A percentile compares a stretch with the other conserved stretches of the same genome.
Conservation (phyloP, 176 grass and related monocot genomes). For the Puccinellia tenuiflora region DNA sequence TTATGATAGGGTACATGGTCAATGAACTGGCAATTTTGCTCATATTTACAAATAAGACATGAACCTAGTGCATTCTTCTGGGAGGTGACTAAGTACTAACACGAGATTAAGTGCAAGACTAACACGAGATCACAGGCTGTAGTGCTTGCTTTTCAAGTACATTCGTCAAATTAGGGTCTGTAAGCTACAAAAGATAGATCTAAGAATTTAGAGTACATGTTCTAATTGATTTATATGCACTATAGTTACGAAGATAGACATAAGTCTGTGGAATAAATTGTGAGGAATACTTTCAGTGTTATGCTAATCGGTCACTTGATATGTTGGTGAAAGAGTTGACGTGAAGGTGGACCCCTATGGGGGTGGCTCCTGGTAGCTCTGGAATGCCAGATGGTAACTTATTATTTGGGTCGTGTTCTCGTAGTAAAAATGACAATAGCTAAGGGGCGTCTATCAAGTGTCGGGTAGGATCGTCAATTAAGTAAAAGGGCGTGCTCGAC, state of each 20-base stretch:
- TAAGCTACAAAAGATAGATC: no score
- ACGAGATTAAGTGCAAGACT: neutral
- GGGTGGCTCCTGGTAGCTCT: no score
- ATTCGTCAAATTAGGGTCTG: neutral
- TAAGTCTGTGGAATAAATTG: no score
- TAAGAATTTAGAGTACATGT: no score
- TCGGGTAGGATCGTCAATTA: neutral
- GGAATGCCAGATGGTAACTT: neutral
- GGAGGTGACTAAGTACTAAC: neutral
- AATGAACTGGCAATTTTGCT: constrained; percentile 16
- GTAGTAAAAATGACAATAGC: neutral
- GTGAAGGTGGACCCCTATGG: no score
- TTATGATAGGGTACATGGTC: neutral
- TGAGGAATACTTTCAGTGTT: no score
- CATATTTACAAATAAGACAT: neutral
- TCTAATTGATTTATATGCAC: no score
- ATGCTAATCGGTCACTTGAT: no score
- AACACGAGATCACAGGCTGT: neutral
- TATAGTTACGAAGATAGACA: no score
- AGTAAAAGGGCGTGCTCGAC: neutral
- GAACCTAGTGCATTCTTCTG: neutral
- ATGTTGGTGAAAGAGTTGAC: no score
- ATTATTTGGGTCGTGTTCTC: neutral
- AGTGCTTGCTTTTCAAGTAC: neutral
- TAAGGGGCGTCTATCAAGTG: neutral